phyloP scores from a whole-genome alignment of 768 basidiomycete species.

The Tricholoma matsutake region DNA sequence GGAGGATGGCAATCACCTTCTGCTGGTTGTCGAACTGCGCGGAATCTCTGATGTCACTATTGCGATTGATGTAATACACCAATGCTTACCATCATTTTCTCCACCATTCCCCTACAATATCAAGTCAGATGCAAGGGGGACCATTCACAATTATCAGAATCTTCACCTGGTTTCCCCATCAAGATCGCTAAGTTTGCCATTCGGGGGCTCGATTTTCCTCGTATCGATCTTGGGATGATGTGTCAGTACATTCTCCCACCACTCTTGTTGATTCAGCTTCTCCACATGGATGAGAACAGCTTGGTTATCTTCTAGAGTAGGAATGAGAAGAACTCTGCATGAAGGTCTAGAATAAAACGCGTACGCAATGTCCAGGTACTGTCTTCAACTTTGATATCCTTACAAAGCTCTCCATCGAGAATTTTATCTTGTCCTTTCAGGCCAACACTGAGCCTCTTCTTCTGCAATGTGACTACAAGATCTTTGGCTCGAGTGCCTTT shows the following conservation, averaged over 20 bases:
- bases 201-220: conserved; percentile 90
- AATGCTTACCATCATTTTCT: conserved; percentile 97
- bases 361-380: conserved; percentile 94
- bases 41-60: conserved; percentile 1
- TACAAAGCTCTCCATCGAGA: conserved; percentile 86
- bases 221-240: conserved; percentile 98
- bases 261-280: conserved; percentile 83
- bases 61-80: background rate
- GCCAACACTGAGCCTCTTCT: conserved; percentile 79
- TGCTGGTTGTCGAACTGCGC: conserved; percentile 75
- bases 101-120: conserved; percentile 82
- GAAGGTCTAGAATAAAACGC: conserved; percentile 22
- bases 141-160: background rate
- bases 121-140: conserved; percentile 1
- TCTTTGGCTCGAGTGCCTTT: conserved; percentile 83
- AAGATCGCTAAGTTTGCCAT: conserved; percentile 93
- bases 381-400: conserved; percentile 93
- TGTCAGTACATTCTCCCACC: conserved; percentile 97
- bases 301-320: conserved; percentile 68
- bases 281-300: conserved; percentile 75
- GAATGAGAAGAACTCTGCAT: background rate
- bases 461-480: conserved; percentile 69
- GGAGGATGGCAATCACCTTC: conserved; percentile 40
- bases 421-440: conserved; percentile 86
- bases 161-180: conserved; percentile 88